Evolutionary conservation across 2,329 filamentous ascomycete species (phyloP).

Genomic region (Arthrobotrys entomopaga): DNA sequence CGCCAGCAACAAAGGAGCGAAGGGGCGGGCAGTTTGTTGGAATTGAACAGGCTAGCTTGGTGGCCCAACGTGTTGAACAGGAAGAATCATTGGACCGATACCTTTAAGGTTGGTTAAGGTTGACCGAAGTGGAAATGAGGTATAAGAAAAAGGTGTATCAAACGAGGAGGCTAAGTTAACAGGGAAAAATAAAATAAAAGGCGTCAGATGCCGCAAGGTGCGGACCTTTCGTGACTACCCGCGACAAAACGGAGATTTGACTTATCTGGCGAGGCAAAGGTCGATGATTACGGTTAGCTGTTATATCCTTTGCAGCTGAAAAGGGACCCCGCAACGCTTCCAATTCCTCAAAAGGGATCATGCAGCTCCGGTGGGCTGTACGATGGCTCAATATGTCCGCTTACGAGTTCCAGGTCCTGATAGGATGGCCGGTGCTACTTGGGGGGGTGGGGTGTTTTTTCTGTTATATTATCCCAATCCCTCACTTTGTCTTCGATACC

Average conservation of each 20-base stretch:
- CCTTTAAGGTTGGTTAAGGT: neutral
- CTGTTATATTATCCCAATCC: constrained; percentile 27
- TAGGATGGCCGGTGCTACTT: constrained; percentile 24
- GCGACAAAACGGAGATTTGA: constrained; percentile 41
- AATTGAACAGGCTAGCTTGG: neutral
- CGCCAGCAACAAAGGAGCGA: constrained; percentile 7
- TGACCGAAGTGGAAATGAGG: constrained; percentile 8
- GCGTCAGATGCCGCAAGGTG: constrained; percentile 30
- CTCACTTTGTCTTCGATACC: constrained; percentile 19
- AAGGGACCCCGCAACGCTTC: constrained; percentile 41
- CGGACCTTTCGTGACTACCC: constrained; percentile 31
- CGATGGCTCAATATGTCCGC: constrained; percentile 41
- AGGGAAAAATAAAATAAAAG: constrained; percentile 14
- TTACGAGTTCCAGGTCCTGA: constrained; percentile 33
- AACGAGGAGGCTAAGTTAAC: neutral
- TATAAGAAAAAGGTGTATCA: neutral
- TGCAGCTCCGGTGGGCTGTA: constrained; percentile 25
- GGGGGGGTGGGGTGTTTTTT: constrained; percentile 2
- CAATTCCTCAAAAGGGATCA: constrained; percentile 42
- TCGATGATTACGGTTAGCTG: constrained; percentile 25
- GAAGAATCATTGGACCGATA: too few species aligned
- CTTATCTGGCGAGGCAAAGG: constrained; percentile 40
- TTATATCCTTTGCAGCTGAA: constrained; percentile 10
- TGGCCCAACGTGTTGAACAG: neutral
- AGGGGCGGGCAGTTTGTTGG: constrained; percentile 21